These are phyloP conservation scores for Sclerotinia trifoliorum DNA, from an alignment of 2,329 filamentous ascomycete genomes.

Conservation along the genomic window DNA sequence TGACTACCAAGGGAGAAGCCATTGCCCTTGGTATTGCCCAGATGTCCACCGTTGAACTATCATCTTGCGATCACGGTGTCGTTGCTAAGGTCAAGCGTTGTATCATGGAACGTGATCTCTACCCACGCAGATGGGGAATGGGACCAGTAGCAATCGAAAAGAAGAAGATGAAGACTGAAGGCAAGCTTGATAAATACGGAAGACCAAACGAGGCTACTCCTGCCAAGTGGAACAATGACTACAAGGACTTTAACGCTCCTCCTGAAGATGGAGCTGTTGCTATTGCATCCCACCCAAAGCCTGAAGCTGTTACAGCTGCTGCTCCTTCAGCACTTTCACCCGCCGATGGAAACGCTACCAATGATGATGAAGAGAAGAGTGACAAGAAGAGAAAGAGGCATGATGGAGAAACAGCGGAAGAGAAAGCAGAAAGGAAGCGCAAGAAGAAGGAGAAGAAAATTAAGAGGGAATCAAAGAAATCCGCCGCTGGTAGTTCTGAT, in stretches of 20 bases:
- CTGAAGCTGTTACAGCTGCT: conserved; percentile 43
- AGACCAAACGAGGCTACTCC: conserved; percentile 90
- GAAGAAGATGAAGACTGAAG: conserved; percentile 99
- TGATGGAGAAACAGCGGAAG: conserved; percentile 71
- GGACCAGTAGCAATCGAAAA: conserved; percentile 92
- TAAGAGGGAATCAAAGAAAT: conserved; percentile 51
- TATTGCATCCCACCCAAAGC: conserved; percentile 43
- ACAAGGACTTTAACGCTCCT: conserved; percentile 80
- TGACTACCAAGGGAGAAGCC: conserved; percentile 98
- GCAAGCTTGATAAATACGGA: conserved; percentile 97
- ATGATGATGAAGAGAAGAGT: conserved; percentile 56
- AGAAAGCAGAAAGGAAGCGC: conserved; percentile 53
- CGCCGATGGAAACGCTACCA: conserved; percentile 45
- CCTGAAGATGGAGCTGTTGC: conserved; percentile 40
- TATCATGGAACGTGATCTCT: conserved; percentile 99
- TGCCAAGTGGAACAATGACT: conserved; percentile 86
- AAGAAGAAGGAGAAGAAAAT: conserved; percentile 54
- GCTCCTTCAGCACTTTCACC: conserved; percentile 42
- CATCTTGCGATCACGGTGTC: conserved; percentile 94
- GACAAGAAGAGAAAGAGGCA: conserved; percentile 79
- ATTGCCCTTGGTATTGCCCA: conserved; percentile 95
- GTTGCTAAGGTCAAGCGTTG: conserved; percentile 99
- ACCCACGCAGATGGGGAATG: conserved; percentile 94
- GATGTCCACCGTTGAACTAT: conserved; percentile 97
- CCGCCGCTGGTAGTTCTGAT: conserved; percentile 44